These are phyloP conservation scores for Wickerhamomyces xylosicus DNA, from an alignment of 805 yeast species.

Conservation along the genomic window DNA sequence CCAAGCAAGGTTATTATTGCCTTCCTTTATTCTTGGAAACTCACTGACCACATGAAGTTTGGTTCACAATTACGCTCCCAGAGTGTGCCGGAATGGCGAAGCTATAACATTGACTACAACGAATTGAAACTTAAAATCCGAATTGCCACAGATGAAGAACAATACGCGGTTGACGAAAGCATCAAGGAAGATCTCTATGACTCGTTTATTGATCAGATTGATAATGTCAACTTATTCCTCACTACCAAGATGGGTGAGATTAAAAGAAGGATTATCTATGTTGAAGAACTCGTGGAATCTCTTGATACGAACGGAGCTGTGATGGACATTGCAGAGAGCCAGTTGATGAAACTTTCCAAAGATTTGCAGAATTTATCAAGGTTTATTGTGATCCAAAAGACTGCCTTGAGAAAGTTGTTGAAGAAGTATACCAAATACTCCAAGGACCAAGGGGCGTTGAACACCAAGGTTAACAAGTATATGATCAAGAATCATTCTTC, in stretches of 20 bases:
- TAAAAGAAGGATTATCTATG: conserved; percentile 34
- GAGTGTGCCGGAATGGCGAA: conserved; percentile 83
- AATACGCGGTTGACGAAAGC: conserved; percentile 1
- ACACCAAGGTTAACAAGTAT: conserved; percentile 20
- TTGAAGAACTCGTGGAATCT: conserved; percentile 26
- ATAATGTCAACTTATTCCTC: conserved; percentile 49
- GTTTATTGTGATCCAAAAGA: conserved; percentile 62
- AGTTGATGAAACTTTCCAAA: conserved; percentile 25
- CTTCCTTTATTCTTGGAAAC: not conserved
- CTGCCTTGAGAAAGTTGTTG: conserved; percentile 61
- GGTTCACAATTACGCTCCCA: conserved; percentile 66
- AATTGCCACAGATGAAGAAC: conserved; percentile 27
- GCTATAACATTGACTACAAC: conserved; percentile 76
- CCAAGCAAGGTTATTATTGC: no score
- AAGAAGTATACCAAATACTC: conserved; percentile 54
- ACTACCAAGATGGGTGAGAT: conserved; percentile 62
- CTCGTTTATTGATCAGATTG: conserved; percentile 48
- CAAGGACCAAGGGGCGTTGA: conserved; percentile 18
- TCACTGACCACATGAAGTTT: conserved; percentile 83
- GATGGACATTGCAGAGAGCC: conserved; percentile 2
- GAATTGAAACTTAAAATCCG: conserved; percentile 60
- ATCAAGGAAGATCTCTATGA: conserved; percentile 24
- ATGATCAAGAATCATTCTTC: conserved; percentile 37
- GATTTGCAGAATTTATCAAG: conserved; percentile 59
- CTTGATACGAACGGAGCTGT: conserved; percentile 1